A percentile compares a stretch with the other conserved stretches of the same genome.
phyloP scores from a whole-genome alignment of 129 eudicot species.

The Flaveria bidentis region DNA sequence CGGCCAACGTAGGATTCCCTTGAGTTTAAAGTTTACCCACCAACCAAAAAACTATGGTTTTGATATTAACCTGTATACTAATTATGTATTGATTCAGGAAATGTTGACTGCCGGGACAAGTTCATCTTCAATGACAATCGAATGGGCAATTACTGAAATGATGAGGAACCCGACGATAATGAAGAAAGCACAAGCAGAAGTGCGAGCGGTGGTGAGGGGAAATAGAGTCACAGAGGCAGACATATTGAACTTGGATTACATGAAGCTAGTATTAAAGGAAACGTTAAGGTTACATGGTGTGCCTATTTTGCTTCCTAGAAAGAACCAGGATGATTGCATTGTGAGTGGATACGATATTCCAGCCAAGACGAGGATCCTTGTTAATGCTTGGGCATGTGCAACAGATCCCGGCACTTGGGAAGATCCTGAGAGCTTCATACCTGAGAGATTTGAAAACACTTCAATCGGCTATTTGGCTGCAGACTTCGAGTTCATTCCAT shows the following conservation, averaged over 20 bases:
- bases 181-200: constrained; percentile 9
- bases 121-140: not conserved
- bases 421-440: constrained; percentile 1
- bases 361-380: not conserved
- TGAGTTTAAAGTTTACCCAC: no score
- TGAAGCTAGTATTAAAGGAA: not conserved
- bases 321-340: not conserved
- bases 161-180: not conserved
- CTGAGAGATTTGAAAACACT: not conserved
- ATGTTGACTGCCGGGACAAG: not conserved
- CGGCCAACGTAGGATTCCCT: no score
- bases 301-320: not conserved
- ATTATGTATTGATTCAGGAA: not conserved
- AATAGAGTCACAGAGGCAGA: not conserved
- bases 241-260: not conserved
- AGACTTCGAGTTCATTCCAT: not conserved
- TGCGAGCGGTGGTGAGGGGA: not conserved
- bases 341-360: not conserved
- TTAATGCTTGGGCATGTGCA: not conserved
- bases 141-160: constrained; percentile 2
- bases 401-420: constrained; percentile 4
- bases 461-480: not conserved
- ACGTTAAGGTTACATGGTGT: not conserved
- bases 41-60: no score
- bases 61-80: no score